Evolutionary conservation across 2,329 filamentous ascomycete species (phyloP).

Genomic region (Penicillium sp.): DNA sequence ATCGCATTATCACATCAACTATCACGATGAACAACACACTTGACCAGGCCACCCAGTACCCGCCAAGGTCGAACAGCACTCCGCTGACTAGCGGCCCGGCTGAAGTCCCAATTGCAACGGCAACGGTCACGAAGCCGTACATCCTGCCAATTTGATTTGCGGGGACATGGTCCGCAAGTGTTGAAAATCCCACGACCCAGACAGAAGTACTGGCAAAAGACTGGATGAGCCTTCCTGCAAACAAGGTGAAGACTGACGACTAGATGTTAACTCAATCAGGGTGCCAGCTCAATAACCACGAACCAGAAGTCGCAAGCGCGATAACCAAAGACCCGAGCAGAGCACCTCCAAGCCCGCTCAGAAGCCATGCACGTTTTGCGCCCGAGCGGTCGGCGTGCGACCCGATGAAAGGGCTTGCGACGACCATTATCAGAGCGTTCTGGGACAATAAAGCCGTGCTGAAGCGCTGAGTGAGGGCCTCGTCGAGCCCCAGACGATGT

Average conservation of each 20-base stretch:
- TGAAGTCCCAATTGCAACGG: constrained; percentile 28
- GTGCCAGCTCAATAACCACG: background rate
- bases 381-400: constrained; percentile 22
- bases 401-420: constrained; percentile 26
- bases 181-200: constrained; percentile 33
- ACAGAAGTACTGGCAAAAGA: constrained; percentile 26
- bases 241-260: constrained; percentile 22
- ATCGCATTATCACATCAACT: constrained; percentile 30
- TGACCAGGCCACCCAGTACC: constrained; percentile 34
- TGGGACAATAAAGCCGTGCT: constrained; percentile 28
- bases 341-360: constrained; percentile 21
- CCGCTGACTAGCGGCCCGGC: constrained; percentile 31
- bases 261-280: background rate
- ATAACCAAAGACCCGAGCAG: constrained; percentile 24
- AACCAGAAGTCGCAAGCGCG: constrained; percentile 26
- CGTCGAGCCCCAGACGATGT: constrained; percentile 26
- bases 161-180: constrained; percentile 28
- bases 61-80: constrained; percentile 26
- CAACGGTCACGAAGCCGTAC: constrained; percentile 26
- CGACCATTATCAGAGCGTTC: constrained; percentile 24
- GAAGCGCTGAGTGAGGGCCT: constrained; percentile 24
- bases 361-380: constrained; percentile 21
- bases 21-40: constrained; percentile 28
- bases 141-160: constrained; percentile 27
- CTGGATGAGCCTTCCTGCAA: constrained; percentile 30